Base-by-base conservation (phyloP, 1,284 basidiomycete species). In the Sanghuangporus baumii region DNA sequence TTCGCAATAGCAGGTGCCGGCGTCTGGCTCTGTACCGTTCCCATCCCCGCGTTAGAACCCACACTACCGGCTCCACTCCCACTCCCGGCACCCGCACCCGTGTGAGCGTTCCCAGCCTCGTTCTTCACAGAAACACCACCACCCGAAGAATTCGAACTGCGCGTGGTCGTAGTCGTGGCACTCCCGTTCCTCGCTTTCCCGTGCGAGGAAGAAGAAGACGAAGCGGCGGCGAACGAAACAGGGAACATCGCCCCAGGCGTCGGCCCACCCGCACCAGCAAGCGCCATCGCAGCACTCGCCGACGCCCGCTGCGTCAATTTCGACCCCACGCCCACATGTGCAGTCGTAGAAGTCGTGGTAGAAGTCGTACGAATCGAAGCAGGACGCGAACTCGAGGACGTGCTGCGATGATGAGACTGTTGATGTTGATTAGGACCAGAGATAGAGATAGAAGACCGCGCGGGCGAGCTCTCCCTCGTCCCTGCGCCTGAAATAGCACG, bases 1-100 rank as follows among this genome's bases (percentile, higher is more conserved):
- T 91, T 92, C 58, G 77, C 78, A 59, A 84, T 81, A 8, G 72
- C 65, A 31, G 72, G 58, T 38, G 61, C 59, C 20, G 63, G 34
- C 6, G 36, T 48, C n/a, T 31, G 26, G 26, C 26, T 31, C 26
- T 31, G 26, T 3, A 31, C 3, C 26, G 5, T 31, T 31, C 26
- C 26, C 26, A 31, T 31, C 26, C 26, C 26, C 26, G 26, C 26
- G 26, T 31, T 31, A 5, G 26, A 31, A 31, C 26, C 26, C 26
- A 31, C 26, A 31, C 26, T 5, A 2, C 26, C 26, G 26, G 26
- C 26, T 31, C 26, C 26, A 31, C 2, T 31, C 26, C 26, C 2
- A 31, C 26, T 4, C 26, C 26, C 26, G n/a, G 59, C 59, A 67
- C 58, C n/a, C 47, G 66, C 58, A 6, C 61, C 50, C 46, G 55